Evolutionary conservation across 108 stramenopile genomes (phyloP), one percentile per base, ranked within the genome.

Genomic region (Fragilariopsis cylindrus): DNA sequence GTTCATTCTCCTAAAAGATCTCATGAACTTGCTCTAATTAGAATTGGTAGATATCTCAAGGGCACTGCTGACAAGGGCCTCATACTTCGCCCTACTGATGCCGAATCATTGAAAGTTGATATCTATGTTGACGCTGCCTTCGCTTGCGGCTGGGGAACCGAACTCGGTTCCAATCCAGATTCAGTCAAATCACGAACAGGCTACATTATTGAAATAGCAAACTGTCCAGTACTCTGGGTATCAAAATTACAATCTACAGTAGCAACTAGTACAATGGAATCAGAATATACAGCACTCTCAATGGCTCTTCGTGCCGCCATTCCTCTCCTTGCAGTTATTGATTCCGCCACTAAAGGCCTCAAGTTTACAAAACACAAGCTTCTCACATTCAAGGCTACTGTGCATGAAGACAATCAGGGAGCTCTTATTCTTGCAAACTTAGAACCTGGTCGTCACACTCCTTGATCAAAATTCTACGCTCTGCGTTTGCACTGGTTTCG

Each of bases 121-220:
- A 79, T 66, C n/a, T 85, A 69, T 56, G 76, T 77, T 16, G 82
- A 87, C 50, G 81, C 83, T 5, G 78, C 82, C 53, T 85, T 85
- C 72, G 78, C 86, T 30, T 78, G 86, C 12, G 56, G 81, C 9
- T 88, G 73, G 62, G 47, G 48, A 7, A 45, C 57, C 40, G 83
- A 85, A 54, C 53, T 75, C n/a, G 9, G 19, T 12, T 19, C 69
- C 3, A 79, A 87, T 67, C 82, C 87, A 63, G 60, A 16, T 0
- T 74, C 21, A 21, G 21, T 21, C 21, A 21, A 21, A 21, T 21
- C 21, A 21, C 21, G 21, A 21, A 21, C 21, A 1, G 21, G 21
- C 21, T 21, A 21, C 21, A 21, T 21, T 21, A 21, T 21, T 1
- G 21, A 21, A 21, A 77, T 62, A 77, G 46, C 43, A 77, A 81